phyloP scores from a whole-genome alignment of 1,139 yeast species.

The Lizanozyma gosingica region DNA sequence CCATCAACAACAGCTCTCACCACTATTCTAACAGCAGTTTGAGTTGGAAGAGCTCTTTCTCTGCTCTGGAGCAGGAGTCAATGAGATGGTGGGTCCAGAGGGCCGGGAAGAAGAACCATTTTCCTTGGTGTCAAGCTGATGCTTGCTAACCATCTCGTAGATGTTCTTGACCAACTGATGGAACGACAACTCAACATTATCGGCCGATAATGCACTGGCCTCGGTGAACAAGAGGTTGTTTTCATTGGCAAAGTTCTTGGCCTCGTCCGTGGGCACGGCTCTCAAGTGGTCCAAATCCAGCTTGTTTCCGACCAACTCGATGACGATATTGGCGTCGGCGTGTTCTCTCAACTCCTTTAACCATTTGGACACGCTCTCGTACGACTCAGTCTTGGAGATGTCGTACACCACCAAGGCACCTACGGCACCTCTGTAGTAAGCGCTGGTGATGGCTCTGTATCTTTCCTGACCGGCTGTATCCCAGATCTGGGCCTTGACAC shows the following conservation, averaged over 20 bases:
- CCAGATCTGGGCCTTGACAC: constrained; percentile 98
- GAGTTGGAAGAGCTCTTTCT: constrained; percentile 51
- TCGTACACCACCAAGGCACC: constrained; percentile 96
- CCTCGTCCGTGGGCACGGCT: constrained; percentile 97
- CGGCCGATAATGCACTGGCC: constrained; percentile 93
- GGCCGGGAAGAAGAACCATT: constrained; percentile 43
- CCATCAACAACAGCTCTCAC: not conserved
- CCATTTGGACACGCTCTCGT: constrained; percentile 94
- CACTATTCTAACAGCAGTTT: constrained; percentile 49
- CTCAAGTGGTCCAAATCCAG: constrained; percentile 92
- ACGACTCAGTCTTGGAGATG: constrained; percentile 85
- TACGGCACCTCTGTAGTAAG: constrained; percentile 96
- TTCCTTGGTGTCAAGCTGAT: constrained; percentile 70
- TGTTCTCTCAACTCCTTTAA: constrained; percentile 90
- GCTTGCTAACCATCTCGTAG: constrained; percentile 85
- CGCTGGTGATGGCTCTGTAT: constrained; percentile 94
- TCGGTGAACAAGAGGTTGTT: constrained; percentile 88
- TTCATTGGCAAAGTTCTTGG: constrained; percentile 90
- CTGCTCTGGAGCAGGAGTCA: constrained; percentile 87
- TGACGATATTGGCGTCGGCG: constrained; percentile 94
- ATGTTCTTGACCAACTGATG: constrained; percentile 87
- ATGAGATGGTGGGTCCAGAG: constrained; percentile 82
- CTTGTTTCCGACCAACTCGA: constrained; percentile 94
- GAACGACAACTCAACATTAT: constrained; percentile 91
- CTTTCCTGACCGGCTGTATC: constrained; percentile 99